Percentiles rank a stretch among this genome's conserved stretches.
These are phyloP conservation scores for Boletus bicolor DNA, from an alignment of 768 basidiomycete species.

Conservation along the genomic window DNA sequence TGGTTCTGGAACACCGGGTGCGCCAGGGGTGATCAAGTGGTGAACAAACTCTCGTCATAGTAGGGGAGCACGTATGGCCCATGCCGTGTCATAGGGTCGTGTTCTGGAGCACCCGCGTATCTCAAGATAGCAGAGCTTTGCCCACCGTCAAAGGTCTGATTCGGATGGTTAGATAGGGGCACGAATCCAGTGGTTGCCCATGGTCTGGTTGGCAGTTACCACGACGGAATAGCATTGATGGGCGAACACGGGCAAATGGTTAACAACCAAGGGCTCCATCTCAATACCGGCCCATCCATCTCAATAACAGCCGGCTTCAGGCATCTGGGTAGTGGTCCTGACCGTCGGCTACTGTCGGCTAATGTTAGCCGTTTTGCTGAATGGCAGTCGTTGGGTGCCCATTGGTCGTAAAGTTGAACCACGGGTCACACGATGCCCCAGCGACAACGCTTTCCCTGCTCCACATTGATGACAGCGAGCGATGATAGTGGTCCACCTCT, in stretches of 20 bases:
- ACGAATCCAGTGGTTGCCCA: slow-evolving; percentile 42
- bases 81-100: slow-evolving; percentile 31
- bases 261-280: slow-evolving; percentile 38
- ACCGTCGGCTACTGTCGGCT: too few species aligned
- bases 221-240: slow-evolving; percentile 52
- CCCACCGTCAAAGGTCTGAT: slow-evolving; percentile 28
- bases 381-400: slow-evolving; percentile 37
- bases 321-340: too few species aligned
- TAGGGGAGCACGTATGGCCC: slow-evolving; percentile 27
- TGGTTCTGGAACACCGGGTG: slow-evolving; percentile 34
- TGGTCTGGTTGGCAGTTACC: slow-evolving; percentile 30
- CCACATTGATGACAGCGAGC: slow-evolving; percentile 36
- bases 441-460: slow-evolving; percentile 35
- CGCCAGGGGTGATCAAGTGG: slow-evolving; percentile 27
- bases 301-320: slow-evolving; percentile 35
- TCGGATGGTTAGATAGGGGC: slow-evolving; percentile 17
- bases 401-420: slow-evolving; percentile 45
- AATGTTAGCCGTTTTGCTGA: too few species aligned
- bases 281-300: slow-evolving; percentile 37
- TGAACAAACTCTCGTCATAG: slow-evolving; percentile 32
- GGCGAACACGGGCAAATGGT: slow-evolving; percentile 43
- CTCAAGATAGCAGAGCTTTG: slow-evolving; percentile 41
- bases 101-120: slow-evolving; percentile 36
- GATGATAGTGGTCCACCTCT: slow-evolving; percentile 32
- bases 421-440: slow-evolving; percentile 41